Base-by-base conservation (phyloP, 1,284 basidiomycete species). In the Gastroboletus turbinatus region DNA sequence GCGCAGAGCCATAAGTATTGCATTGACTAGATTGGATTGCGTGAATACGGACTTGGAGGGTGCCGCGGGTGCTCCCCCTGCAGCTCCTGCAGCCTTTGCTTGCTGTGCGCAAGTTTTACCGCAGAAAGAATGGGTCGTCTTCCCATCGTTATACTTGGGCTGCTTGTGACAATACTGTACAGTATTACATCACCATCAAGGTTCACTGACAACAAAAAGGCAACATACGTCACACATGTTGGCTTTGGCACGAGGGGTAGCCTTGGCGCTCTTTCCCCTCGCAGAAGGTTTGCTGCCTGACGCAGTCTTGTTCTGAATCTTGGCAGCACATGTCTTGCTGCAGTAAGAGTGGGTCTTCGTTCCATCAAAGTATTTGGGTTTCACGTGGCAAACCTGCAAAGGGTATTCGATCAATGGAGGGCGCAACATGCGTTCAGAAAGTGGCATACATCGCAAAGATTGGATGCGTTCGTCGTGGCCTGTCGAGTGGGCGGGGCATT, bases 61-160 rank as follows among this genome's bases (percentile, higher is more conserved):
- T 48, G 67, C 65, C 60, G 47, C 40, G 40, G 52, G 46, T 13
- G 60, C 58, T 53, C 66, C 61, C 50, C 68, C 66, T 65, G 65
- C 59, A 48, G 58, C 55, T 38, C 65, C 68, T 64, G 70, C 61
- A 60, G 67, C 60, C 53, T 67, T 73, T 30, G 78, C 76, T 48
- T 74, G 76, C 59, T 74, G 76, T 7, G 83, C 83, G 60, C 84
- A 85, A 9, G 81, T 76, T 61, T 81, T 83, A 64, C 82, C 73
- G 62, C 83, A 85, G 64, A 77, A 85, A 17, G 79, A 76, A 66
- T 83, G 82, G 3, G 72, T 77, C 44, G 73, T 77, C 16, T 73
- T 74, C 17, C 82, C 80, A 61, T 85, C 83, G 35, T 73, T 73
- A 57, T 78, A 77, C 61, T 82, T 82, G 36, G 83, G 82, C 30